These are phyloP conservation scores for Zostera marina DNA, from an alignment of 116 monocot genomes.

Conservation along the genomic window DNA sequence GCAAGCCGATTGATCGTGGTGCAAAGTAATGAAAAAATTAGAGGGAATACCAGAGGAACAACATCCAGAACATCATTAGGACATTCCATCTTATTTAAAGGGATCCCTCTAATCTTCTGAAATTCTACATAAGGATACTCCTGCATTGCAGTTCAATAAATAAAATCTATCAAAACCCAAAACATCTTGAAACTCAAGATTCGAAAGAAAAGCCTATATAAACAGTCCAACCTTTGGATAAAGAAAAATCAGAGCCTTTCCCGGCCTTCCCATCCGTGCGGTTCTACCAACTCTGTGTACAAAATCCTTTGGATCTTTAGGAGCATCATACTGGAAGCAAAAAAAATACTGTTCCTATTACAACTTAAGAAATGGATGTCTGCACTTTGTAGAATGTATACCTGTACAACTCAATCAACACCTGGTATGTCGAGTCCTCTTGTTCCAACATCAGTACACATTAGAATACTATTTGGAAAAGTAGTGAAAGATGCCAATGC, in stretches of 20 bases:
- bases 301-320: slow-evolving; percentile 96
- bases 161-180: background rate
- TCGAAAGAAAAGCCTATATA: background rate
- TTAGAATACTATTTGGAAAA: slow-evolving; percentile 52
- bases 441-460: slow-evolving; percentile 96
- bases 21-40: background rate
- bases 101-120: slow-evolving; percentile 54
- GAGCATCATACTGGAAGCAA: slow-evolving; percentile 73
- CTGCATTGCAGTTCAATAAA: slow-evolving; percentile 38
- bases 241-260: slow-evolving; percentile 83
- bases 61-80: slow-evolving; percentile 32
- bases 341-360: no score
- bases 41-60: slow-evolving; percentile 37
- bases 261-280: slow-evolving; percentile 75
- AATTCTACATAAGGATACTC: slow-evolving; percentile 87
- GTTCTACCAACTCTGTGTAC: slow-evolving; percentile 96
- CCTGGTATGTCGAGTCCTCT: slow-evolving; percentile 95
- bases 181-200: background rate
- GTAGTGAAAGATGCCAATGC: slow-evolving; percentile 70
- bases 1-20: background rate
- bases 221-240: slow-evolving; percentile 61
- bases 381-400: slow-evolving; percentile 40
- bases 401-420: slow-evolving; percentile 97
- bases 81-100: slow-evolving; percentile 55
- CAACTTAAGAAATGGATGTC: slow-evolving; percentile 6